These are phyloP conservation scores for Aspergillus homomorphus DNA, from an alignment of 495 filamentous ascomycete species.

Conservation along the genomic window DNA sequence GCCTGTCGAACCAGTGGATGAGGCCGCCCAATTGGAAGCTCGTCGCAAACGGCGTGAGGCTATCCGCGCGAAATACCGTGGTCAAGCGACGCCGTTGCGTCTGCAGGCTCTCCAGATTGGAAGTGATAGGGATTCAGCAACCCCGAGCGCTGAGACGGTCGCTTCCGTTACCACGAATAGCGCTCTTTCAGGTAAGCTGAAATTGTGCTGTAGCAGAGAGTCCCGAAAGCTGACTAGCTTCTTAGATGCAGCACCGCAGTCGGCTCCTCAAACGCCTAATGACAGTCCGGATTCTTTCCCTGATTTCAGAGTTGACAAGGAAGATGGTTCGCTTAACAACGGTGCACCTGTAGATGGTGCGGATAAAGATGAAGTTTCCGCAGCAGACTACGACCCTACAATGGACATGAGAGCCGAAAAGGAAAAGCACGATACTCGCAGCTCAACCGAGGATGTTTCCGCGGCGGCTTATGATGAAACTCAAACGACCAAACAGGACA, in stretches of 20 bases:
- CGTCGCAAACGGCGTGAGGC: constrained; percentile 84
- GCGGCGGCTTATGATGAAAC: constrained; percentile 62
- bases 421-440: constrained; percentile 63
- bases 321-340: constrained; percentile 64
- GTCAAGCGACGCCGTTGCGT: constrained; percentile 67
- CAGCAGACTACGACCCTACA: constrained; percentile 94
- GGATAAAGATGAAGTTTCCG: constrained; percentile 78
- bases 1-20: constrained; percentile 57
- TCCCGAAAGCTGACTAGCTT: not conserved
- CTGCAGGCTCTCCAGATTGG: constrained; percentile 72
- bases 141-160: constrained; percentile 46
- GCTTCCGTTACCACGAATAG: constrained; percentile 23
- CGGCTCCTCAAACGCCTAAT: constrained; percentile 46
- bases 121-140: constrained; percentile 53
- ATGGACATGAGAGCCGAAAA: constrained; percentile 89
- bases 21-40: constrained; percentile 79
- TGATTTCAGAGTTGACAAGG: constrained; percentile 54
- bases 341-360: constrained; percentile 47
- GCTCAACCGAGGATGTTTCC: constrained; percentile 54
- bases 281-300: constrained; percentile 49
- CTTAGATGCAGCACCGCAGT: constrained; percentile 21
- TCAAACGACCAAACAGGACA: constrained; percentile 51
- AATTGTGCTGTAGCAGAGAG: not conserved
- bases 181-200: constrained; percentile 27
- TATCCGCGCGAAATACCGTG: constrained; percentile 78